phyloP scores from a whole-genome alignment of 2,329 filamentous ascomycete genomes.

The Bisporella sp. region DNA sequence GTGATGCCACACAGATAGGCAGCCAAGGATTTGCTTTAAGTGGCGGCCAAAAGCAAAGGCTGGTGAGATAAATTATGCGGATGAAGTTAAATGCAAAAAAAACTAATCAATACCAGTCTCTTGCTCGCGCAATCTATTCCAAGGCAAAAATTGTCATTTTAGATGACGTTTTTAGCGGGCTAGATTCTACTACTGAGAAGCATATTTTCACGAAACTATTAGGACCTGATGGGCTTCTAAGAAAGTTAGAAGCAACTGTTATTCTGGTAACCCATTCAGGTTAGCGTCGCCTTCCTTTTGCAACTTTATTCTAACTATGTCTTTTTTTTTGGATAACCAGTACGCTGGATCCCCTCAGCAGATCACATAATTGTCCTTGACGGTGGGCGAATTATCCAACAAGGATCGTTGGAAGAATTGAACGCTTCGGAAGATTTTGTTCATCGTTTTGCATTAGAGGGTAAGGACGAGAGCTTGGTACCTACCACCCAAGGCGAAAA shows the following conservation, averaged over 20 bases:
- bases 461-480: too few relatives aligned
- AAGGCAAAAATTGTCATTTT: constrained; percentile 12
- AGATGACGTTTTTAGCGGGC: constrained; percentile 19
- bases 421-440: neutral
- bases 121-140: constrained; percentile 17
- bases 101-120: neutral
- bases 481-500: too few relatives aligned
- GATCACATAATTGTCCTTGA: neutral
- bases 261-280: constrained; percentile 22
- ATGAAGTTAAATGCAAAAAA: too few relatives aligned
- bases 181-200: constrained; percentile 11
- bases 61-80: constrained; percentile 24
- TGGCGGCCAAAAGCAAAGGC: constrained; percentile 7
- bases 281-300: neutral
- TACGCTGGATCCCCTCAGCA: neutral
- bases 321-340: neutral
- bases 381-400: neutral
- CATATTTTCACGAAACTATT: constrained; percentile 11
- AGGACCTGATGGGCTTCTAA: constrained; percentile 9
- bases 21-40: constrained; percentile 1
- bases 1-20: constrained; percentile 21
- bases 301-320: too few relatives aligned
- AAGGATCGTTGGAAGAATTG: neutral
- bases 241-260: constrained; percentile 25
- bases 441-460: neutral